Evolutionary conservation across 2,329 filamentous ascomycete genomes (phyloP).

Genomic region (Sarocladiaceae sp.): DNA sequence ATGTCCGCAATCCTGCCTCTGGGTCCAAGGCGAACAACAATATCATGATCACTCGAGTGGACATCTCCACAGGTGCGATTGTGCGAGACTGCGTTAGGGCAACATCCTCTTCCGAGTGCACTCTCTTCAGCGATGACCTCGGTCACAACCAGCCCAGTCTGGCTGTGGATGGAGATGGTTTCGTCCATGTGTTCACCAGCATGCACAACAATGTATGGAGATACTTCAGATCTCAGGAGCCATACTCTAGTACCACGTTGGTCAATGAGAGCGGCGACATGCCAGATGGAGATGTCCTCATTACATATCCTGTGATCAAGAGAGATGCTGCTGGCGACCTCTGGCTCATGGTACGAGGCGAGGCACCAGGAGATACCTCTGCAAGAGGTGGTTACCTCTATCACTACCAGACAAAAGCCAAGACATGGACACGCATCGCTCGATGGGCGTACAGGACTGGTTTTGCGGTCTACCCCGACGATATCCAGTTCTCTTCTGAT

Average conservation of each 20-base stretch:
- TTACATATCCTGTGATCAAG: constrained; percentile 16
- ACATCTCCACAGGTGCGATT: constrained; percentile 14
- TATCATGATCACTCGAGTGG: constrained; percentile 18
- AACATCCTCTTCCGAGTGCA: constrained; percentile 14
- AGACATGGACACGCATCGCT: constrained; percentile 13
- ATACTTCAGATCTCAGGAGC: constrained; percentile 17
- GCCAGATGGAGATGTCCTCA: constrained; percentile 15
- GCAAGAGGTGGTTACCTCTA: constrained; percentile 15
- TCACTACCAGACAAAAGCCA: constrained; percentile 12
- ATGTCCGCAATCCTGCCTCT: constrained; percentile 17
- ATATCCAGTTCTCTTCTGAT: constrained; percentile 20
- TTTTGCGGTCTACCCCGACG: constrained; percentile 20
- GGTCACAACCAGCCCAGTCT: constrained; percentile 19
- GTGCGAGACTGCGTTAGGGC: constrained; percentile 17
- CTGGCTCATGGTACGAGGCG: constrained; percentile 15
- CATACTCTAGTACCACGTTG: constrained; percentile 16
- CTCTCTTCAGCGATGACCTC: constrained; percentile 16
- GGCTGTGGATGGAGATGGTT: constrained; percentile 19
- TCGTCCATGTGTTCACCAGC: constrained; percentile 21
- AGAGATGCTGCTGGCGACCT: constrained; percentile 14
- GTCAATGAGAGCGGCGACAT: constrained; percentile 16
- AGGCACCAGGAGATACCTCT: constrained; percentile 11
- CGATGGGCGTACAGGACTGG: constrained; percentile 17
- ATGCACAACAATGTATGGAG: constrained; percentile 22
- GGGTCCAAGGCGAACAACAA: constrained; percentile 19